Percentiles rank a stretch among this genome's conserved stretches.
These are phyloP conservation scores for Fistulifera solaris DNA, from an alignment of 108 stramenopile species.

Conservation along the genomic window DNA sequence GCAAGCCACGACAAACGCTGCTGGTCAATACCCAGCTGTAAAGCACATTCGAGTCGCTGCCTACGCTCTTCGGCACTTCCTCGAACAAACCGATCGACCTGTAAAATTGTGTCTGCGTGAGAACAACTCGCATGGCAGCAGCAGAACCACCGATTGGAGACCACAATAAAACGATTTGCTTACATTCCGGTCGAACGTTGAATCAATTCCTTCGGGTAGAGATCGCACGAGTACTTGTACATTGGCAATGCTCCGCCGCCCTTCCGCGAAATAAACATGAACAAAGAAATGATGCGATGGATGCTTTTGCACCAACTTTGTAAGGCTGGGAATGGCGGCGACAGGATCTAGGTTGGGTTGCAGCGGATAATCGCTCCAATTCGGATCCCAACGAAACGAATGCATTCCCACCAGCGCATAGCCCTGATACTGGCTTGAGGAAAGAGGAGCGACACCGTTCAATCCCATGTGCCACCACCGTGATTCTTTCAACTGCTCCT, in stretches of 20 bases:
- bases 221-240: slow-evolving; percentile 45
- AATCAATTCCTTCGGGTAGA: slow-evolving; percentile 50
- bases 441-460: background rate
- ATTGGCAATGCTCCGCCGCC: slow-evolving; percentile 8
- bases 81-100: slow-evolving; percentile 31
- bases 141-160: slow-evolving; percentile 11
- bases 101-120: slow-evolving; percentile 17
- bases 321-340: slow-evolving; percentile 38
- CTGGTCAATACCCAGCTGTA: slow-evolving; percentile 26
- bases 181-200: slow-evolving; percentile 32
- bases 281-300: slow-evolving; percentile 56
- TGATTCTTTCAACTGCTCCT: background rate
- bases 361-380: slow-evolving; percentile 11
- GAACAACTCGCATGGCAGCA: too few species aligned
- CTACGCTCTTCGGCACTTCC: slow-evolving; percentile 25
- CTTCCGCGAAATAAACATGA: slow-evolving; percentile 16
- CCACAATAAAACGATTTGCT: too few species aligned
- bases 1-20: slow-evolving; percentile 7
- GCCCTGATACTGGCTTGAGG: slow-evolving; percentile 38
- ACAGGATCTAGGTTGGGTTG: slow-evolving; percentile 41
- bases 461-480: slow-evolving; percentile 1
- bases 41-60: slow-evolving; percentile 29
- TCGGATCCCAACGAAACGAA: slow-evolving; percentile 20
- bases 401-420: slow-evolving; percentile 51
- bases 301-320: slow-evolving; percentile 31